These are phyloP conservation scores for Leishmania turanica DNA, from an alignment of 208 protist species.

Conservation along the genomic window DNA sequence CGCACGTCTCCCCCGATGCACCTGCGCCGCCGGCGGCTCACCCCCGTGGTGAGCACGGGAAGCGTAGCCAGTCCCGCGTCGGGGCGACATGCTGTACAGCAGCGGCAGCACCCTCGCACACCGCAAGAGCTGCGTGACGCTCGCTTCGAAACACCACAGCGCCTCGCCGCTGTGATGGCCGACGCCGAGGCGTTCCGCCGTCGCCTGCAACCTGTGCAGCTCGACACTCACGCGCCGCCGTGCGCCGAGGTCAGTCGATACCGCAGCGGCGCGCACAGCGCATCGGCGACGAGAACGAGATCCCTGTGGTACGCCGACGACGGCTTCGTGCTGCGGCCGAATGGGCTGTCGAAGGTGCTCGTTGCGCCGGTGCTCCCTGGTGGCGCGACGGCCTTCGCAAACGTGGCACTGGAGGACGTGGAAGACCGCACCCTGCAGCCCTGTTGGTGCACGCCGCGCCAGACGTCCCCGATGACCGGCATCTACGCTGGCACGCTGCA, in stretches of 20 bases:
- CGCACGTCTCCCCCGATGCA: conserved; percentile 14
- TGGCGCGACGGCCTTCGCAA: background rate
- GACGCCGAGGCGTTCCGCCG: conserved; percentile 31
- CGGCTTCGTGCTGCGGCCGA: conserved; percentile 23
- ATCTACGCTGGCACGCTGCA: conserved; percentile 70
- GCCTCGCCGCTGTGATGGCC: conserved; percentile 27
- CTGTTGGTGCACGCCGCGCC: conserved; percentile 84
- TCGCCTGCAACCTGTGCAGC: conserved; percentile 20
- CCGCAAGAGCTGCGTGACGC: conserved; percentile 29
- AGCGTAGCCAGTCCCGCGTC: background rate
- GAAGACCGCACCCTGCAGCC: conserved; percentile 38
- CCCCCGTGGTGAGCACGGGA: background rate
- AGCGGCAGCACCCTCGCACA: background rate
- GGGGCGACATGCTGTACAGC: background rate
- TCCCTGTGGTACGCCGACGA: conserved; percentile 24
- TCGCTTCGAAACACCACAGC: conserved; percentile 27
- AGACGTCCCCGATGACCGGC: conserved; percentile 31
- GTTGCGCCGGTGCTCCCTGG: conserved; percentile 23
- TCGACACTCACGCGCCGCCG: conserved; percentile 20
- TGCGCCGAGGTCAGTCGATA: conserved; percentile 19
- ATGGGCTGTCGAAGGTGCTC: conserved; percentile 26
- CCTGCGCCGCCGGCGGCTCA: background rate
- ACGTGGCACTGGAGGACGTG: conserved; percentile 32
- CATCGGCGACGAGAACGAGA: background rate
- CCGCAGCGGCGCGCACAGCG: conserved; percentile 16